Conservation (phyloP, 495 filamentous ascomycete species). For the Pyronema omphalodes region DNA sequence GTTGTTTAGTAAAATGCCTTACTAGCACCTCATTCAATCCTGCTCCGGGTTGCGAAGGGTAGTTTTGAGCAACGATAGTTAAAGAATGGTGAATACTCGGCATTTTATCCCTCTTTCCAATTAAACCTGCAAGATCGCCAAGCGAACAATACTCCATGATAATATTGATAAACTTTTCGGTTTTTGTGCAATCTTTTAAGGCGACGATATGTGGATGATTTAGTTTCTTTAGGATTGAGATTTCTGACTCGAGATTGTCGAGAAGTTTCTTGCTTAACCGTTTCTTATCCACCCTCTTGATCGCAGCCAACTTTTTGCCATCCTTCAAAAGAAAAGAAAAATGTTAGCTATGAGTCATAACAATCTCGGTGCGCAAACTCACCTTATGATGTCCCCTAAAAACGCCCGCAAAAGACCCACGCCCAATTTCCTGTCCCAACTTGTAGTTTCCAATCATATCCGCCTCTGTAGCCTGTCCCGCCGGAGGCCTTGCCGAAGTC, state of each 20-base stretch:
- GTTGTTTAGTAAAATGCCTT: conserved; percentile 89
- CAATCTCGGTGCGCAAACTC: conserved; percentile 4
- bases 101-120: conserved; percentile 74
- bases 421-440: conserved; percentile 22
- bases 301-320: conserved; percentile 56
- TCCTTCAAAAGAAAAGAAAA: conserved; percentile 25
- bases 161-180: conserved; percentile 71
- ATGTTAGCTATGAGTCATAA: not conserved
- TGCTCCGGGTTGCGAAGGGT: conserved; percentile 60
- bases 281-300: conserved; percentile 82
- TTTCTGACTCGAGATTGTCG: conserved; percentile 87
- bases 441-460: conserved; percentile 16
- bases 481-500: too few species aligned
- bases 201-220: conserved; percentile 95
- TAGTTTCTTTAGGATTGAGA: conserved; percentile 76
- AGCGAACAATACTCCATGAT: conserved; percentile 98
- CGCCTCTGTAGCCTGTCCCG: too few species aligned
- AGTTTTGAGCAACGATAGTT: conserved; percentile 71
- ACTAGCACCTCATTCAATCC: conserved; percentile 86
- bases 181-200: conserved; percentile 80
- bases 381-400: conserved; percentile 23
- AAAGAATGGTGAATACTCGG: conserved; percentile 50
- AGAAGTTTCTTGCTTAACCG: conserved; percentile 90
- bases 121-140: conserved; percentile 81
- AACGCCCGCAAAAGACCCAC: conserved; percentile 22